These are phyloP conservation scores for Phytophthora sojae DNA, from an alignment of 352 stramenopile genomes.

Conservation along the genomic window DNA sequence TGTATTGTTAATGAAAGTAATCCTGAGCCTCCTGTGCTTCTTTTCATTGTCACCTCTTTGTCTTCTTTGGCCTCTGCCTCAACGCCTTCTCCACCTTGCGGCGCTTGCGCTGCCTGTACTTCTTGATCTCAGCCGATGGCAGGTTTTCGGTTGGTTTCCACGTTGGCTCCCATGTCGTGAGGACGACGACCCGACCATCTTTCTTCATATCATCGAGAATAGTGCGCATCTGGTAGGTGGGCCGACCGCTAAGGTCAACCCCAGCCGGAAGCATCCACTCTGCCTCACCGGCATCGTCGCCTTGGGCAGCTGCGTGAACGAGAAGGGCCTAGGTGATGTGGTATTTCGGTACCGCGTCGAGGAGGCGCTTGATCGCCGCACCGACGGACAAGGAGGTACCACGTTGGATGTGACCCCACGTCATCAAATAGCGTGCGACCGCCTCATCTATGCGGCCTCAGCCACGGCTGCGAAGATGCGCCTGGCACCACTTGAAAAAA, in stretches of 20 bases:
- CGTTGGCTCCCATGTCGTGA: constrained; percentile 7
- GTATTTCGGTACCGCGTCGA: constrained; percentile 1
- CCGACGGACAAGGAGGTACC: not conserved
- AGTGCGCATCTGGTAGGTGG: not conserved
- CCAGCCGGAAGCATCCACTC: not conserved
- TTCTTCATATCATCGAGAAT: not conserved
- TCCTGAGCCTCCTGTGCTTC: not conserved
- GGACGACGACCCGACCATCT: not conserved
- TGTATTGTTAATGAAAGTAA: not conserved
- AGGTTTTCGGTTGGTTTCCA: not conserved
- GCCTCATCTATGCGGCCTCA: constrained; percentile 2
- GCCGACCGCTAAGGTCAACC: not conserved
- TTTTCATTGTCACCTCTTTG: not conserved
- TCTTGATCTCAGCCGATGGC: not conserved
- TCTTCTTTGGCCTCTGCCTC: not conserved
- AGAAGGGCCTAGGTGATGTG: constrained; percentile 5
- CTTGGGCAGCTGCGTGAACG: constrained; percentile 1
- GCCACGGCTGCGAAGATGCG: not conserved
- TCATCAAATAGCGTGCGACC: constrained; percentile 3
- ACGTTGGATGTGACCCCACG: not conserved
- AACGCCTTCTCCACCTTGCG: not conserved
- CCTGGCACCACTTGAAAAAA: not conserved
- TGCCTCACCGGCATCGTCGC: not conserved
- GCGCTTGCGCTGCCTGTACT: not conserved
- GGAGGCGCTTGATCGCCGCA: not conserved